phyloP scores from a whole-genome alignment of 2,329 filamentous ascomycete genomes.

The Penicillium fuscoglaucum region DNA sequence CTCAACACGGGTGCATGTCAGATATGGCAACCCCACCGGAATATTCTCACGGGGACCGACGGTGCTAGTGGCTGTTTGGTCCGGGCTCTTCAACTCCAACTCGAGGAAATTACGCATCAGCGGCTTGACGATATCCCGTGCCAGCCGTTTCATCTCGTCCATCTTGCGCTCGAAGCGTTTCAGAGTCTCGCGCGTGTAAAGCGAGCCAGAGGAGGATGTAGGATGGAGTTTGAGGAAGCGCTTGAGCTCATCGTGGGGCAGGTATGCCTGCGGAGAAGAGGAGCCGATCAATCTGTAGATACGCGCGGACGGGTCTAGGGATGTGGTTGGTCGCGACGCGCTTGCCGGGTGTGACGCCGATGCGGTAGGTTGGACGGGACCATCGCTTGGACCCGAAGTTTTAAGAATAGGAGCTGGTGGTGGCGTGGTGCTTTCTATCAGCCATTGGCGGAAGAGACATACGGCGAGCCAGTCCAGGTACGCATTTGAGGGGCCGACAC shows the following conservation, averaged over 20 bases:
- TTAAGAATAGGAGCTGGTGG: conserved; percentile 56
- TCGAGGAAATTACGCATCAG: conserved; percentile 84
- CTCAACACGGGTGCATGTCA: conserved; percentile 65
- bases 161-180: conserved; percentile 81
- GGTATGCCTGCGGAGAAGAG: conserved; percentile 61
- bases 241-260: conserved; percentile 85
- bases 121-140: conserved; percentile 77
- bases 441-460: conserved; percentile 86
- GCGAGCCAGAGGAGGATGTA: conserved; percentile 51
- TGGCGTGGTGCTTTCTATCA: conserved; percentile 84
- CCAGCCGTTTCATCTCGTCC: conserved; percentile 83
- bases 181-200: conserved; percentile 85
- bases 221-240: conserved; percentile 81
- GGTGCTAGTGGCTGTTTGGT: conserved; percentile 19
- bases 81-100: conserved; percentile 62
- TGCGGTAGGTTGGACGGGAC: conserved; percentile 10
- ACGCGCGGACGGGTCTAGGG: conserved; percentile 55
- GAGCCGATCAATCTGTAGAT: conserved; percentile 77
- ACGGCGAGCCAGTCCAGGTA: conserved; percentile 90
- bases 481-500: conserved; percentile 73
- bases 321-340: conserved; percentile 25
- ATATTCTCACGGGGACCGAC: conserved; percentile 35
- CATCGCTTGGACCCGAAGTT: conserved; percentile 19
- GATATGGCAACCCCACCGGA: conserved; percentile 57
- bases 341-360: conserved; percentile 18